Evolutionary conservation across 1,284 basidiomycete genomes (phyloP), one percentile per base, ranked within the genome.

Genomic region (Cryptococcus sp.): DNA sequence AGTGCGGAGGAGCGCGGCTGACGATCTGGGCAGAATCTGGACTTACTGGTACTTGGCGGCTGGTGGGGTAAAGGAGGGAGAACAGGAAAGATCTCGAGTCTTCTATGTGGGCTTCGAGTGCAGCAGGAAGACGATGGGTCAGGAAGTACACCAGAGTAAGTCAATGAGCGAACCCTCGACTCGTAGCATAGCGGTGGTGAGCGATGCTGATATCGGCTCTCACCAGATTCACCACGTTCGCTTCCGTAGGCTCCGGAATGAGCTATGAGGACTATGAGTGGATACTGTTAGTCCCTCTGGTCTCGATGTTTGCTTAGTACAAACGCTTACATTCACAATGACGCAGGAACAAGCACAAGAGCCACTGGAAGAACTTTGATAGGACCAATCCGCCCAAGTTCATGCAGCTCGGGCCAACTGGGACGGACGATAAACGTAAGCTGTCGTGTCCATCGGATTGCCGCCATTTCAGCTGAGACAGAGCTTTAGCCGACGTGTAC

Each of bases 161-260:
- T 68, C 3, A 6, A 25, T 89, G 62, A 63, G 80, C 19, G 17
- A 13, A 35, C 11, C 11, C n/a, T n/a, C 15, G 4, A 35, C 47
- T 40, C 49, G 38, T 60, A 31, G 23, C 17, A 13, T 27, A 31
- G 23, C 17, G 16, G 23, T 35, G 13, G 2, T 35, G 10, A 8
- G 31, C 31, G 31, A 35, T 35, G 31, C 31, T 35, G 31, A 35
- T 31, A 10, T 31, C 31, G 31, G 31, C n/a, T 52, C 13, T 16
- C 15, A 17, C n/a, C 57, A 75, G 74, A 10, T 80, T 78, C 53
- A 63, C 63, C 16, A 74, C 74, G 0, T 93, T 97, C 72, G 87
- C 89, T 25, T 87, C 90, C 23, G 88, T 95, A 27, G 93, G 93
- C 1, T 86, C 90, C 0, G 93, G 93, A 0, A 80, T 96, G 61